Base-by-base conservation (phyloP, 2,329 filamentous ascomycete genomes). In the Pseudogymnoascus sp. region DNA sequence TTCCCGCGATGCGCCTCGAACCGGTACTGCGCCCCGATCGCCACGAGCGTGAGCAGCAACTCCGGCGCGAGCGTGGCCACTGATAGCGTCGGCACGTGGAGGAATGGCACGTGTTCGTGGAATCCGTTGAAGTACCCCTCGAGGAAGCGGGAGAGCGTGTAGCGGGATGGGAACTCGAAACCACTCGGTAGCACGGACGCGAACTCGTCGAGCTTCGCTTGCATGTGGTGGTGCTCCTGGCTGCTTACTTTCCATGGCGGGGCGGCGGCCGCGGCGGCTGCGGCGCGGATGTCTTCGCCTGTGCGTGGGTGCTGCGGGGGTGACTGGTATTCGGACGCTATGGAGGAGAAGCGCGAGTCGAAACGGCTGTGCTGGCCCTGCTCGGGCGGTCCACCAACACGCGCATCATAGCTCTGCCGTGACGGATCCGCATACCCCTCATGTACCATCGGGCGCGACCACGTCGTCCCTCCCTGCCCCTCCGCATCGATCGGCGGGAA, bases 101-200 rank as follows among this genome's bases (percentile, higher is more conserved):
- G 77, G 66, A 90, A 85, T 0, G 83, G 83, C 43, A 85, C 77
- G 65, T 85, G 81, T 25, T 82, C 79, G 64, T 85, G 80, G 65
- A 90, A 90, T 0, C 87, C 87, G 65, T 81, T 84, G 62, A 90
- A 83, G 69, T 90, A 91, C 1, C 87, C 87, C 65, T 89, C 86
- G 34, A 90, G 75, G 67, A 90, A 90, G 36, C 88, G 78, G 2
- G 85, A 86, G 28, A 90, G 73, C 0, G 88, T 89, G 68, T 90
- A 82, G 2, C 88, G 82, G 4, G 87, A 90, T 1, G 88, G 88
- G 61, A 90, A 83, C 2, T 85, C 80, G 68, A 90, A 90, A 68
- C 85, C 84, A 62, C 76, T 78, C 0, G 86, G 83, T 21, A 88
- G 73, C 4, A 87, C 81, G 0, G 80, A 78, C 0, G 83, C 83